Evolutionary conservation across 2,329 filamentous ascomycete genomes (phyloP), one percentile per base, ranked within the genome.

Genomic region (Aspergillus sp.): DNA sequence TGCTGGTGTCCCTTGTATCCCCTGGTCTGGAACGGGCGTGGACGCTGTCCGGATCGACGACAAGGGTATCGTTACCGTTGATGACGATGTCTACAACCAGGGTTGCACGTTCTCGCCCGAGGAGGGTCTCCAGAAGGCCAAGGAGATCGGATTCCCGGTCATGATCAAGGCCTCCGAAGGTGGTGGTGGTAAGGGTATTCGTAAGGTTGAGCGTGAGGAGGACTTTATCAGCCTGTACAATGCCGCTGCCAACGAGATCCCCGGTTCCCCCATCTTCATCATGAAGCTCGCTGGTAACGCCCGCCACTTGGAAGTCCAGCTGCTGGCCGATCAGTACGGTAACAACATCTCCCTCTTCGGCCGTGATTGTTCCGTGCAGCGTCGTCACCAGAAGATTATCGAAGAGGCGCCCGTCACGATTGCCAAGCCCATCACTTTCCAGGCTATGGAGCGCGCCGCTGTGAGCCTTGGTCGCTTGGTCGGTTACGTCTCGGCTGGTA

Each of bases 91-190:
- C 61, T 99, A 99, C 78, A 85, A 88, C 70, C 91, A 93, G 79
- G 95, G 95, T 65, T 99, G 95, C 78, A 95, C 96, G 51, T 87
- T 87, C 74, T 92, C 91, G 21, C 92, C 92, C 79, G 83, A 97
- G 78, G 92, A 99, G 80, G 95, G 94, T 80, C 85, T 99, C 54
- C 81, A 86, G 73, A 92, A 90, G 74, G 95, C 95, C 61, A 88
- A 86, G 76, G 85, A 91, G 73, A 99, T 99, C 76, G 95, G 95
- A 68, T 99, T 99, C 82, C 95, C 95, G 15, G 91, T 99, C 83
- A 99, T 99, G 95, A 92, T 99, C 78, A 99, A 99, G 84, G 95
- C 95, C n/a, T 98, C 95, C 2, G 95, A 99, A 83, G 95, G 95
- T 81, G 95, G 95, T 82, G 95, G 95, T 81, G 95, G 95, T 76